Evolutionary conservation across 192 early-diverging fungal species (phyloP).

Genomic region (Linnemannia elongata): DNA sequence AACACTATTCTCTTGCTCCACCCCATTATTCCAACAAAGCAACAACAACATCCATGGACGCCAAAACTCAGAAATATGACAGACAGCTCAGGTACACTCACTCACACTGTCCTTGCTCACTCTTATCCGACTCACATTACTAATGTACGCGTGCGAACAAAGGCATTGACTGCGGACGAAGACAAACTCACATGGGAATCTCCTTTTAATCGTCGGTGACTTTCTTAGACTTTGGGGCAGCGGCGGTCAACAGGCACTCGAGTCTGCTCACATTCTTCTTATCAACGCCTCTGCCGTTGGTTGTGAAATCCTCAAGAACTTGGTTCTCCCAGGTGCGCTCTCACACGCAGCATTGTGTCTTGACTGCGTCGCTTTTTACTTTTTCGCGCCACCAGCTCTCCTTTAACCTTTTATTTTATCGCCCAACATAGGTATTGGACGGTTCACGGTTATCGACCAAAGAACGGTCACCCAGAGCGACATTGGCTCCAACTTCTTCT

Average conservation of each 20-base stretch:
- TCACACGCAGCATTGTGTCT: not conserved
- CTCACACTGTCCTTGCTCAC: no score
- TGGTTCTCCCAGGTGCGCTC: constrained; percentile 90
- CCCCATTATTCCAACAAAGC: not conserved
- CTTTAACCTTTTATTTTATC: not conserved
- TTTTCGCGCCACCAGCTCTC: not conserved
- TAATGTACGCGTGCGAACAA: not conserved
- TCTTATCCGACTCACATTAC: not conserved
- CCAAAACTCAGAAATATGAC: constrained; percentile 88
- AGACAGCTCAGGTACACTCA: constrained; percentile 81
- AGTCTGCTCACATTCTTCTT: constrained; percentile 85
- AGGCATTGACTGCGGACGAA: constrained; percentile 32
- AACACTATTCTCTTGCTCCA: not conserved
- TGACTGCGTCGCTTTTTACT: not conserved
- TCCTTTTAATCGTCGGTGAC: not conserved
- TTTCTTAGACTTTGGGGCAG: constrained; percentile 90
- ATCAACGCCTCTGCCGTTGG: constrained; percentile 88
- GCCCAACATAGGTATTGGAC: constrained; percentile 80
- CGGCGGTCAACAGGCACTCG: constrained; percentile 90
- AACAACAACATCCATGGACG: constrained; percentile 47
- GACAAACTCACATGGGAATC: not conserved
- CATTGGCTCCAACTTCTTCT: constrained; percentile 93
- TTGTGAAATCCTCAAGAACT: constrained; percentile 94
- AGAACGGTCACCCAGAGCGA: constrained; percentile 75
- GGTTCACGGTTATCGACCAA: constrained; percentile 88